Conservation (phyloP, 2,329 filamentous ascomycete genomes). For the Fusarium redolens region DNA sequence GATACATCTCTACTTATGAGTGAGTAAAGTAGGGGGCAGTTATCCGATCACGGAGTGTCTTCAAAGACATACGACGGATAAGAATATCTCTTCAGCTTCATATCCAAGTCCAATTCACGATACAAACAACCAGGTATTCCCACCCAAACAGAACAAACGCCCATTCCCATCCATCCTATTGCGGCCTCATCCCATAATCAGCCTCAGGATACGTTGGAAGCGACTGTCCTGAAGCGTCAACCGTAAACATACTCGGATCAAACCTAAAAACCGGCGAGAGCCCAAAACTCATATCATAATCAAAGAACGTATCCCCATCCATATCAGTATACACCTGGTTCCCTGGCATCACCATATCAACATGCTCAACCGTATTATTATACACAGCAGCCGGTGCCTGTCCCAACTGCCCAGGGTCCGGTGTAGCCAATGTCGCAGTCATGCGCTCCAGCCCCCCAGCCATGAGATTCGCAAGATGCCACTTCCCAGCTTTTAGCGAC, state of each 20-base stretch:
- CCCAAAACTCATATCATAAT: slow-evolving; percentile 47
- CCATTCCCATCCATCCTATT: background rate
- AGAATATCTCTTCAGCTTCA: background rate
- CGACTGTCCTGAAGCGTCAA: slow-evolving; percentile 41
- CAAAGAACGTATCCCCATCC: slow-evolving; percentile 44
- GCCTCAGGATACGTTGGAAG: slow-evolving; percentile 41
- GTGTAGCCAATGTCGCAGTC: slow-evolving; percentile 34
- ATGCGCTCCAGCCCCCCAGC: slow-evolving; percentile 59
- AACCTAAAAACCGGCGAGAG: slow-evolving; percentile 45
- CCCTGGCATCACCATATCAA: slow-evolving; percentile 30
- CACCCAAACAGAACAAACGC: background rate
- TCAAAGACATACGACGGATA: background rate
- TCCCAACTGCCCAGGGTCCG: slow-evolving; percentile 17
- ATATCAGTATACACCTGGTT: slow-evolving; percentile 41
- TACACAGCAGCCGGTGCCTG: slow-evolving; percentile 4
- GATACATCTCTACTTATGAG: background rate
- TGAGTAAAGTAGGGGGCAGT: background rate
- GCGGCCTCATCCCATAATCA: slow-evolving; percentile 37
- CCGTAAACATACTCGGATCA: slow-evolving; percentile 43
- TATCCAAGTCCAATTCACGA: background rate
- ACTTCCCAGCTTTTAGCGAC: slow-evolving; percentile 55
- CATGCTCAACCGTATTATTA: slow-evolving; percentile 27
- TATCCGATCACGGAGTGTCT: slow-evolving; percentile 1
- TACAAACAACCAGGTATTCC: slow-evolving; percentile 9
- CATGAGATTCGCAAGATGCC: slow-evolving; percentile 62